Base-by-base conservation (phyloP, 2,329 filamentous ascomycete species). In the Diaporthe citriasiana region DNA sequence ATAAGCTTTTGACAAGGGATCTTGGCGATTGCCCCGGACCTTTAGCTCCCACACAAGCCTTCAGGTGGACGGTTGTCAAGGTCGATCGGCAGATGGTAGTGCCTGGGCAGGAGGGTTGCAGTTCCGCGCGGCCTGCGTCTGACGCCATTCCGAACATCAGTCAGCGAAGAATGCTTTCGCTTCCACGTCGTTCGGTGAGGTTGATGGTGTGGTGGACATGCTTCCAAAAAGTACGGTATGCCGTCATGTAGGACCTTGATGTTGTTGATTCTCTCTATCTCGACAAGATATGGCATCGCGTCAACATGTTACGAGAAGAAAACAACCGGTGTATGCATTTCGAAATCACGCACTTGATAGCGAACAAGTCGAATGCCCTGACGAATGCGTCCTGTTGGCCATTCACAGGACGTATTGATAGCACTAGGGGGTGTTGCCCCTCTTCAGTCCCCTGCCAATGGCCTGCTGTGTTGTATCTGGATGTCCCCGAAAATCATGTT, bases 331-430 rank as follows among this genome's bases (percentile, higher is more conserved):
- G 56, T 27, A 33, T 71, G 56, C 56, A 55, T 33, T 53, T 25
- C 45, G 25, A 17, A 33, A 73, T 73, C 72, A 73, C 65, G 65
- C 56, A 55, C 47, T 63, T 63, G 72, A 70, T 70, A 56, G 51
- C 65, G 65, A 17, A 73, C 22, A 47, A 53, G 35, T 65, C 65
- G 47, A 45, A 35, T 70, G 47, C 47, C 45, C 27, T 73, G 53
- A 38, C 65, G 65, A 60, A 63, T 45, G 45, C 30, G 35, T 42
- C 33, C 27, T 17, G 33, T 30, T 63, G 69, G 47, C 56, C 69
- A 63, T 40, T 71, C 35, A 63, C 17, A n/a, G 47, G 25, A 10
- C 56, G 30, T 55, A 8, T 40, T 63, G 45, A 71, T 40, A 55
- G 47, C 70, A 55, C 56, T 63, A 71, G 19, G 15, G 30, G 40